A percentile compares a stretch with the other conserved stretches of the same genome.
Evolutionary conservation across 371 early-diverging fungal species (phyloP).

Genomic region (Coemansia sp.): DNA sequence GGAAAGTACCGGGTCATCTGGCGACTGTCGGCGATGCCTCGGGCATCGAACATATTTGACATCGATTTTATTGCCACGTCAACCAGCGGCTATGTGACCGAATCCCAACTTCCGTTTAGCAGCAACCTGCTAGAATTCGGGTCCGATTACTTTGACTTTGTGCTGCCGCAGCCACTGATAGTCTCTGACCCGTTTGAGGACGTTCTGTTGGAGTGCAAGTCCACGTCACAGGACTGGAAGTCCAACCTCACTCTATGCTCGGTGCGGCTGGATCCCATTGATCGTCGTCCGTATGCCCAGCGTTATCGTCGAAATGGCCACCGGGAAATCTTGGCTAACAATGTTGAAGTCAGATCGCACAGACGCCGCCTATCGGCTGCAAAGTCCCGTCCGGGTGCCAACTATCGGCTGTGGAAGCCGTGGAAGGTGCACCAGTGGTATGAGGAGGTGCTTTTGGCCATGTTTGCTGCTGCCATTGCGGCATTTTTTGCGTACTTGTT

Average conservation of each 20-base stretch:
- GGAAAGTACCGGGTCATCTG: constrained; percentile 39
- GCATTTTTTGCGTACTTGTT: constrained; percentile 15
- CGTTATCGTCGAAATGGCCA: constrained; percentile 7
- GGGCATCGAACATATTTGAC: constrained; percentile 28
- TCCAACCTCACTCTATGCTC: constrained; percentile 31
- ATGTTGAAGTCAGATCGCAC: background rate
- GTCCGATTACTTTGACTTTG: constrained; percentile 48
- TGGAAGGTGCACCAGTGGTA: constrained; percentile 22
- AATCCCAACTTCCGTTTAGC: constrained; percentile 25
- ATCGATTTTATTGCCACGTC: constrained; percentile 29
- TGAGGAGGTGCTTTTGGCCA: constrained; percentile 10
- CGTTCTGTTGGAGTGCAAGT: constrained; percentile 29
- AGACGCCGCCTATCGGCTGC: background rate
- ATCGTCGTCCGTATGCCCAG: background rate
- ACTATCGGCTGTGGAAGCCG: constrained; percentile 38
- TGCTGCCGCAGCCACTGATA: constrained; percentile 18
- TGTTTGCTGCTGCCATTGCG: constrained; percentile 8
- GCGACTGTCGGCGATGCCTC: constrained; percentile 39
- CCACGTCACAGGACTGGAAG: constrained; percentile 31
- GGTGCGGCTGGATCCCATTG: constrained; percentile 29
- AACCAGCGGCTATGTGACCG: background rate
- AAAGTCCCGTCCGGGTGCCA: constrained; percentile 9
- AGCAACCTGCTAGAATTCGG: constrained; percentile 36
- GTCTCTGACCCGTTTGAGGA: constrained; percentile 31
- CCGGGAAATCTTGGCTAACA: background rate